Percentiles rank a stretch among this genome's conserved stretches.
Evolutionary conservation across 208 protist genomes (phyloP).

Genomic region (Zelonia costaricensis): DNA sequence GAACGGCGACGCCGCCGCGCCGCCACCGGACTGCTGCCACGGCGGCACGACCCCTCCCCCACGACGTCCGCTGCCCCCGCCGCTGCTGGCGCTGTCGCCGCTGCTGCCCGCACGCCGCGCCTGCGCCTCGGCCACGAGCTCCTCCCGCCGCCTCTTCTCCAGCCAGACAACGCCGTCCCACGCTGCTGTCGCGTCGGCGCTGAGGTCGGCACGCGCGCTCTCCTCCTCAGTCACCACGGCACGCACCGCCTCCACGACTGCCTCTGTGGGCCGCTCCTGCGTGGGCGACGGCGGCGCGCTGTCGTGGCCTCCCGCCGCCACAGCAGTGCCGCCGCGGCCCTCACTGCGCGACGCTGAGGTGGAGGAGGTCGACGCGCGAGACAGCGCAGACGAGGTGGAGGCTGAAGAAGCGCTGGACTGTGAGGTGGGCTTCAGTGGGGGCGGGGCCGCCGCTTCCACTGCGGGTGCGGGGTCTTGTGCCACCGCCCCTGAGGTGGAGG

Average conservation of each 20-base stretch:
- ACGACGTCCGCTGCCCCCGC: constrained; percentile 3
- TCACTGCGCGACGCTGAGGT: too few relatives aligned
- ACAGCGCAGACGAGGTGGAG: too few relatives aligned
- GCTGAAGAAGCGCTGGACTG: too few relatives aligned
- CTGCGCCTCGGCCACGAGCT: constrained; percentile 32
- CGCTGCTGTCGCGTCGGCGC: constrained; percentile 24
- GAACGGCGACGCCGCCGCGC: constrained; percentile 5
- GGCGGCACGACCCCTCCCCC: constrained; percentile 1
- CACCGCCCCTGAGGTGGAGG: too few relatives aligned
- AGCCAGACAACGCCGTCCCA: constrained; percentile 62
- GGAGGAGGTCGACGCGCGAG: too few relatives aligned
- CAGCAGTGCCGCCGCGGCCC: too few relatives aligned
- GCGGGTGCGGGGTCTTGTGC: too few relatives aligned
- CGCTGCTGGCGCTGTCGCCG: constrained; percentile 5
- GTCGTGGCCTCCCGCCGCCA: constrained; percentile 11
- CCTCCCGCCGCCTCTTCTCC: constrained; percentile 41
- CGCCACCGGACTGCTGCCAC: constrained; percentile 14
- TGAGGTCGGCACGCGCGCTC: not conserved
- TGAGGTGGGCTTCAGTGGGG: too few relatives aligned
- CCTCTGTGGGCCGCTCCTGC: too few relatives aligned
- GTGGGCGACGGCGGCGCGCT: too few relatives aligned
- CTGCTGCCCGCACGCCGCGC: constrained; percentile 7
- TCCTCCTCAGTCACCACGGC: not conserved
- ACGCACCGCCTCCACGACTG: not conserved
- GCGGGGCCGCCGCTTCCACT: too few relatives aligned